These are phyloP conservation scores for Claviceps sp. DNA, from an alignment of 2,329 filamentous ascomycete genomes.

Conservation along the genomic window DNA sequence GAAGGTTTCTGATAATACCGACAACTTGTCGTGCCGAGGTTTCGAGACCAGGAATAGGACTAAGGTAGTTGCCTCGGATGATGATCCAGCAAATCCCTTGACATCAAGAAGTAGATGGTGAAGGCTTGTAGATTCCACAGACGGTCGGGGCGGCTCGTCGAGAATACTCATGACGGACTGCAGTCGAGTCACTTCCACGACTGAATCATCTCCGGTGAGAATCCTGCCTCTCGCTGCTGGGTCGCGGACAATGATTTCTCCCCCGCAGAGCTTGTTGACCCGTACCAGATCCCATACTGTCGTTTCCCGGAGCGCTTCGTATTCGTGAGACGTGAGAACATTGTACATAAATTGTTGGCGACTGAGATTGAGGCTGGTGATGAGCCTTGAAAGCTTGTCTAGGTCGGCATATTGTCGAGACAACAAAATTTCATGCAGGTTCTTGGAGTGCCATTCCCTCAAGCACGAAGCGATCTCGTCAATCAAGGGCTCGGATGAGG, in stretches of 20 bases:
- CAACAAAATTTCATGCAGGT: slow-evolving; percentile 82
- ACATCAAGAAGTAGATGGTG: slow-evolving; percentile 78
- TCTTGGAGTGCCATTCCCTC: slow-evolving; percentile 96
- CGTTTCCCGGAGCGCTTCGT: slow-evolving; percentile 66
- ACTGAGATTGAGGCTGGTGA: slow-evolving; percentile 71
- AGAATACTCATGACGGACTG: slow-evolving; percentile 95
- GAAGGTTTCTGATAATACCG: slow-evolving; percentile 71
- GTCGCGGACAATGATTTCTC: slow-evolving; percentile 90
- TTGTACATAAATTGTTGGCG: slow-evolving; percentile 87
- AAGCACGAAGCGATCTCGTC: slow-evolving; percentile 96
- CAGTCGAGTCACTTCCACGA: slow-evolving; percentile 77
- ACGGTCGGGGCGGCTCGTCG: slow-evolving; percentile 60
- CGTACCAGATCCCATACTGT: slow-evolving; percentile 92
- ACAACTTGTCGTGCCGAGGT: slow-evolving; percentile 45
- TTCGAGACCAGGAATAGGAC: slow-evolving; percentile 68
- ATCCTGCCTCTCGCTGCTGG: slow-evolving; percentile 72
- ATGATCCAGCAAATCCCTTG: slow-evolving; percentile 65
- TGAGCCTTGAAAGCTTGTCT: slow-evolving; percentile 68
- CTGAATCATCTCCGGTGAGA: slow-evolving; percentile 82
- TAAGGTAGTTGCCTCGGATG: slow-evolving; percentile 62
- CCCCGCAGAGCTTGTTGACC: slow-evolving; percentile 87
- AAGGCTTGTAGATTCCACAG: slow-evolving; percentile 55
- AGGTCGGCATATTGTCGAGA: slow-evolving; percentile 68
- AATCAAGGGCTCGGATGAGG: slow-evolving; percentile 75
- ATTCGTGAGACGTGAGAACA: slow-evolving; percentile 78